Evolutionary conservation across 805 yeast species (phyloP), one percentile per base, ranked within the genome.

Genomic region (Suhomyces faveliae): DNA sequence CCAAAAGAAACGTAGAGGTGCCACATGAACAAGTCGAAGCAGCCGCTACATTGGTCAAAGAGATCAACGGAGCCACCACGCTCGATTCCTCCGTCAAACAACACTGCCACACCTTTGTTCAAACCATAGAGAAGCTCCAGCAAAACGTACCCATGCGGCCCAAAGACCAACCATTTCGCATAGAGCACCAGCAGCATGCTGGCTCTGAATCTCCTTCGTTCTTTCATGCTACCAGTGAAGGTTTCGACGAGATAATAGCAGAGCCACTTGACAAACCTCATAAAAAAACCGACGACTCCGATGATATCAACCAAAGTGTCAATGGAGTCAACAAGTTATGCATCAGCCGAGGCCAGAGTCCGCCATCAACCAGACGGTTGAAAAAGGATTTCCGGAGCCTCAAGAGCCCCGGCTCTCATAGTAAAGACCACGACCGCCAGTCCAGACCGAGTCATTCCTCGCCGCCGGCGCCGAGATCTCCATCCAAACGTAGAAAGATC

Each of bases 271-370:
- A 17, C 21, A 33, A 33, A 21, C 1, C 40, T 25, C 40, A 21
- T 17, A 8, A 8, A 3, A 19, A 12, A 19, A 15, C 30, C 6
- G 37, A 42, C 17, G 55, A 52, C 10, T 50, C 54, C 5, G 60
- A 53, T 17, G 59, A 52, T 5, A 47, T 55, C 13, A 49, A 54
- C 29, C 56, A 54, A 11, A 54, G 58, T 17, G 56, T 51, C 4
- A 45, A 51, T 38, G 51, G 49, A 12, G 59, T 56, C 10, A 49
- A 51, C n/a, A 50, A 53, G 29, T 42, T 53, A 35, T 40, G 43
- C 17, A 52, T 52, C 19, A 40, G 47, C 17, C 44, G 35, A 7
- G 37, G 37, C n/a, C 37, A 33, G 15, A 33, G 21, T 9, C 15
- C 37, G 4, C 37, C 10, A 1, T 15, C 21, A 9, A 20, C 37